Conservation (phyloP, 352 stramenopile species). For the Pythium pyrilobum region DNA sequence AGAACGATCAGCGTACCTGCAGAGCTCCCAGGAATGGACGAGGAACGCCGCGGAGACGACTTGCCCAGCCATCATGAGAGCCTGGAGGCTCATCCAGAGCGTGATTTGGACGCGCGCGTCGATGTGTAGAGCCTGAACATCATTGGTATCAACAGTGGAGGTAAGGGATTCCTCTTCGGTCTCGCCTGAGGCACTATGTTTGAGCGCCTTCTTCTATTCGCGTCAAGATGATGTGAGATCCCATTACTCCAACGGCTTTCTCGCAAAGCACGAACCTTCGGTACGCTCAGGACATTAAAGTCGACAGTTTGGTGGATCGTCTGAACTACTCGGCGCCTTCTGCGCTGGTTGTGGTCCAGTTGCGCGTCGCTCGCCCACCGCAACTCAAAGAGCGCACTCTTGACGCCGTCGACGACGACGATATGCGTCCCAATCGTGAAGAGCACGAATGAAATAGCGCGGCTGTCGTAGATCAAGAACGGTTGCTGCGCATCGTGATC, state of each 20-base stretch:
- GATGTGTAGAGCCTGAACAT: too few relatives aligned
- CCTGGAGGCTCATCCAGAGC: conserved; percentile 1
- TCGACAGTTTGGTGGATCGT: conserved; percentile 1
- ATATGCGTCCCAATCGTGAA: conserved; percentile 28
- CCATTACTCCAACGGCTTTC: not conserved
- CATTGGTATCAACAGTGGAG: too few relatives aligned
- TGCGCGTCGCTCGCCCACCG: not conserved
- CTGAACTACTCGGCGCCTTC: not conserved
- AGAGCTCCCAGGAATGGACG: conserved; percentile 14
- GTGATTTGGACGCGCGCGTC: not conserved
- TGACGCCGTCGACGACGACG: conserved; percentile 7
- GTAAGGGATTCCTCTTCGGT: not conserved
- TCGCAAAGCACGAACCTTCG: not conserved
- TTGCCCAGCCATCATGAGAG: not conserved
- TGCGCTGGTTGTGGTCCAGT: not conserved
- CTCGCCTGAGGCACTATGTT: not conserved
- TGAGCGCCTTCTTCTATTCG: too few relatives aligned
- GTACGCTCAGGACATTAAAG: too few relatives aligned
- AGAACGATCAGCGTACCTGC: not conserved
- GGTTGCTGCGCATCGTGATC: conserved; percentile 1
- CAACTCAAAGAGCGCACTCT: not conserved
- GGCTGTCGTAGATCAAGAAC: conserved; percentile 33
- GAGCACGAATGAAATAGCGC: conserved; percentile 24
- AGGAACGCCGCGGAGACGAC: not conserved
- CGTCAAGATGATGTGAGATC: not conserved